Evolutionary conservation across 1,284 basidiomycete genomes (phyloP).

Genomic region (Tilletiaria anomala): DNA sequence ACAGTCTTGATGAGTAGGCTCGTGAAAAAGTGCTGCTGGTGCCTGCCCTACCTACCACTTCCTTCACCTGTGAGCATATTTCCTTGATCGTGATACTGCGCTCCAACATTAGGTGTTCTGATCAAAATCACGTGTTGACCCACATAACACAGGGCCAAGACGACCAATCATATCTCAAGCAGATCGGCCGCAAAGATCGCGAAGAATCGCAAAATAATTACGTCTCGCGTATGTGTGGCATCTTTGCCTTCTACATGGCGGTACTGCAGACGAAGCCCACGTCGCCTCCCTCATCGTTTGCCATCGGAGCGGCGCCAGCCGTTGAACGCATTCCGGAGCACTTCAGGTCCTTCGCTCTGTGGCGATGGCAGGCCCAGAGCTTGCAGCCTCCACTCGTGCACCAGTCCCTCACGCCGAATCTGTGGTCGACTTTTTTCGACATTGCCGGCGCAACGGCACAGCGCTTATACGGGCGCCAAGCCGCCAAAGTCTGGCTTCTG

Average conservation of each 20-base stretch:
- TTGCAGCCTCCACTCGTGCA: constrained; percentile 19
- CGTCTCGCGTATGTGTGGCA: constrained; percentile 59
- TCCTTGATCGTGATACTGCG: background rate
- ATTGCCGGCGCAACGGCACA: constrained; percentile 18
- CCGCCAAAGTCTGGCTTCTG: constrained; percentile 20
- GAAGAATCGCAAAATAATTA: constrained; percentile 51
- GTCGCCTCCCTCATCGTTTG: too few relatives aligned
- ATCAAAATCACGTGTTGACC: background rate
- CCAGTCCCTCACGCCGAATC: constrained; percentile 23
- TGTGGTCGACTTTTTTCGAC: constrained; percentile 30
- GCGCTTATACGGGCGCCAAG: constrained; percentile 22
- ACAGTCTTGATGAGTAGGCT: constrained; percentile 71
- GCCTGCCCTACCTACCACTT: constrained; percentile 42
- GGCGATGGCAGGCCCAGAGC: constrained; percentile 29
- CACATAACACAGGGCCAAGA: constrained; percentile 13
- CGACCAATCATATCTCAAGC: constrained; percentile 52
- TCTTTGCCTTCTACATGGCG: constrained; percentile 75
- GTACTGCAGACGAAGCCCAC: constrained; percentile 47
- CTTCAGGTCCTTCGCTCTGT: constrained; percentile 23
- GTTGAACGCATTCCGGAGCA: constrained; percentile 9
- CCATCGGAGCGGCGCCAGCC: too few relatives aligned
- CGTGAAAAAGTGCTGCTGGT: constrained; percentile 58
- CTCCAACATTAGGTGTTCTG: background rate
- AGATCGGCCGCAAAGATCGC: constrained; percentile 52
- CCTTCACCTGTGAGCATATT: constrained; percentile 32